phyloP scores from a whole-genome alignment of 1,284 basidiomycete species.

The Cryptococcus sp. region DNA sequence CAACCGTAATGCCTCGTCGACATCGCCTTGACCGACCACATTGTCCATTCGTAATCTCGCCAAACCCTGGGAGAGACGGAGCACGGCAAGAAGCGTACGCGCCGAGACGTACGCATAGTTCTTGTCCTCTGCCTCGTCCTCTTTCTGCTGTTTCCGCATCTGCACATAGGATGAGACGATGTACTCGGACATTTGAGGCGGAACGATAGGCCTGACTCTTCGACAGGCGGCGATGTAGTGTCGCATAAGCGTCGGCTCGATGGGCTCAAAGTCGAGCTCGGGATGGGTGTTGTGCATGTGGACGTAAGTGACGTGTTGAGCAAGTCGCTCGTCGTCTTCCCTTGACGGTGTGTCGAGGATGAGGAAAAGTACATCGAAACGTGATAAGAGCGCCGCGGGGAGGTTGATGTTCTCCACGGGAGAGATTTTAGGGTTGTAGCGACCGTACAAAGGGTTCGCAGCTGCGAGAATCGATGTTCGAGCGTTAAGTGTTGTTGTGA shows the following conservation, averaged over 20 bases:
- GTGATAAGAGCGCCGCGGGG: conserved; percentile 90
- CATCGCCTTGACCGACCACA: conserved; percentile 78
- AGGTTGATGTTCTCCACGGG: conserved; percentile 99
- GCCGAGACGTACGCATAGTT: conserved; percentile 95
- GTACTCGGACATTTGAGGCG: conserved; percentile 83
- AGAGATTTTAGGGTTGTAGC: conserved; percentile 96
- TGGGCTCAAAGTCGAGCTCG: conserved; percentile 70
- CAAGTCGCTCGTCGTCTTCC: conserved; percentile 93
- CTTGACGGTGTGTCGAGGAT: conserved; percentile 93
- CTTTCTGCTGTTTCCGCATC: conserved; percentile 87
- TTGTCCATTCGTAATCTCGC: conserved; percentile 85
- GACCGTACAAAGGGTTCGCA: conserved; percentile 95
- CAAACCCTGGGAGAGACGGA: conserved; percentile 91
- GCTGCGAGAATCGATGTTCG: conserved; percentile 97
- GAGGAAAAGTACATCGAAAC: conserved; percentile 96
- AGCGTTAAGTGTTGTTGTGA: conserved; percentile 98
- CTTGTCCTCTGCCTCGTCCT: conserved; percentile 85
- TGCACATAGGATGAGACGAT: conserved; percentile 95
- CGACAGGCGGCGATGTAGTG: conserved; percentile 97
- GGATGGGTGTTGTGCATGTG: conserved; percentile 96
- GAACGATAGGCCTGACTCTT: conserved; percentile 81
- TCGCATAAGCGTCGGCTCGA: conserved; percentile 85
- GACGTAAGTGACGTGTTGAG: conserved; percentile 96
- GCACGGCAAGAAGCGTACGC: conserved; percentile 88
- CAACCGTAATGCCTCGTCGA: conserved; percentile 93